Evolutionary conservation across 2,329 filamentous ascomycete species (phyloP).

Genomic region (Alternaria incomplexa): DNA sequence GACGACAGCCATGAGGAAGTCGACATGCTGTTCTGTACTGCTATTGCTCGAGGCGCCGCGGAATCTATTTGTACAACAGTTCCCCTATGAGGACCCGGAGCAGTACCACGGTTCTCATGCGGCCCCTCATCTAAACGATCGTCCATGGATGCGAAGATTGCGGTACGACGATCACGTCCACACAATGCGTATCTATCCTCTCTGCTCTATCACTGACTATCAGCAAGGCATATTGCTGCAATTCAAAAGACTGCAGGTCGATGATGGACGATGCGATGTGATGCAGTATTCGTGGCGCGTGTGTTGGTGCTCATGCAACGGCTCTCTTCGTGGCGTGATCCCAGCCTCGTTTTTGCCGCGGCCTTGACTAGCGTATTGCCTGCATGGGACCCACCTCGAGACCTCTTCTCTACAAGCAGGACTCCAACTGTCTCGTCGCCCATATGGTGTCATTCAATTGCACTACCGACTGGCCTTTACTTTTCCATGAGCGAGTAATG

Average conservation of each 20-base stretch:
- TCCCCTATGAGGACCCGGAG: not conserved
- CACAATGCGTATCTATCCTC: not conserved
- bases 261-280: not conserved
- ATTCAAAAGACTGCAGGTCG: not conserved
- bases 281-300: not conserved
- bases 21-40: slow-evolving; percentile 10
- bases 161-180: not conserved
- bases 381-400: not conserved
- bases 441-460: not conserved
- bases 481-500: not conserved
- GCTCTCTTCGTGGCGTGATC: not conserved
- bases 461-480: not conserved
- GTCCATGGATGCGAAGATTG: not conserved
- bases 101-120: not conserved
- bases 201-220: not conserved
- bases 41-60: not conserved
- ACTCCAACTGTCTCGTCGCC: not conserved
- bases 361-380: not conserved
- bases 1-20: slow-evolving; percentile 34
- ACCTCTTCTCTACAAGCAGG: not conserved
- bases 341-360: not conserved
- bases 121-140: not conserved
- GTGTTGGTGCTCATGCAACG: not conserved
- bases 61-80: not conserved
- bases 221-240: not conserved